Evolutionary conservation across 2,329 filamentous ascomycete genomes (phyloP).

Genomic region (Pestalotiopsis sp.): DNA sequence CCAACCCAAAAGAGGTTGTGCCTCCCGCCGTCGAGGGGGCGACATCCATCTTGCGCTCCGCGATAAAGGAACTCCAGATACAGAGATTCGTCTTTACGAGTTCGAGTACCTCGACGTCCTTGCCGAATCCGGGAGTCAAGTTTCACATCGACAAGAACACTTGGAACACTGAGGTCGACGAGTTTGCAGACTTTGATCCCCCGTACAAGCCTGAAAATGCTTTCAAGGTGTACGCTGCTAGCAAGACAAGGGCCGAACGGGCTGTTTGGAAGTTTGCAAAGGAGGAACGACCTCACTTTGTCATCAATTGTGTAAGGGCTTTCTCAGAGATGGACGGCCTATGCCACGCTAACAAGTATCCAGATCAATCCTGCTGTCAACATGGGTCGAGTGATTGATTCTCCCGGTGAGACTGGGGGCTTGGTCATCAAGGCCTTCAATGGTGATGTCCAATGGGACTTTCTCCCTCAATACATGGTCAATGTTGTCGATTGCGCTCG

Average conservation of each 20-base stretch:
- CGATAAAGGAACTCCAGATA: conserved; percentile 40
- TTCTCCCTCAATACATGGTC: neutral
- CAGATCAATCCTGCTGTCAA: conserved; percentile 5
- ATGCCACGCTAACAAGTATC: neutral
- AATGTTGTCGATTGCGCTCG: conserved; percentile 10
- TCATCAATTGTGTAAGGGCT: conserved; percentile 24
- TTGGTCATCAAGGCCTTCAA: neutral
- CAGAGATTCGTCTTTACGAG: conserved; percentile 35
- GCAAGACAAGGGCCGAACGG: conserved; percentile 34
- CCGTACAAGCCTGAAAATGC: conserved; percentile 23
- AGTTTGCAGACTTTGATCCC: conserved; percentile 32
- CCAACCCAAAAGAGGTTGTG: conserved; percentile 46
- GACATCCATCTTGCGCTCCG: conserved; percentile 42
- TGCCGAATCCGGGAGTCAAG: conserved; percentile 11
- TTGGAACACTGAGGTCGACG: conserved; percentile 34
- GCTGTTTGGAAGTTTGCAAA: conserved; percentile 32
- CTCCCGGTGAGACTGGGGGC: neutral
- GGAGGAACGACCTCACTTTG: conserved; percentile 26
- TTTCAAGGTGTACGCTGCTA: conserved; percentile 30
- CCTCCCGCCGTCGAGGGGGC: conserved; percentile 37
- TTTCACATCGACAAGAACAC: conserved; percentile 23
- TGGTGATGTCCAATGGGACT: neutral
- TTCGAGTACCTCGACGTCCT: conserved; percentile 21
- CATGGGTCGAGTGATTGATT: neutral
- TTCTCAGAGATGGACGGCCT: conserved; percentile 16